These are phyloP conservation scores for Bromus sterilis DNA, from an alignment of 176 grass and related monocot genomes.

Conservation along the genomic window DNA sequence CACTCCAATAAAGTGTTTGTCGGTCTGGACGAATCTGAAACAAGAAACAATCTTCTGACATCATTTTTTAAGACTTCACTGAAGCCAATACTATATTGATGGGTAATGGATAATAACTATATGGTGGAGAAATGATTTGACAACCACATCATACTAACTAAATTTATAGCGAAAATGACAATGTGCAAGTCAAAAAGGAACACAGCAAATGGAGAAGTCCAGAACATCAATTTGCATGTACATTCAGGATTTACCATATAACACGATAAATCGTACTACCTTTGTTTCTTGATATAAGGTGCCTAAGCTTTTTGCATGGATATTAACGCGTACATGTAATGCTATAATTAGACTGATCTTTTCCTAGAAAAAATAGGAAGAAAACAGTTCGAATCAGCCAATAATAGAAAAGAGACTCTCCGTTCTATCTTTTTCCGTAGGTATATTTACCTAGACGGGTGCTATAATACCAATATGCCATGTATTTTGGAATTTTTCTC, in stretches of 20 bases:
- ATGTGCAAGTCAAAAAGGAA: not conserved
- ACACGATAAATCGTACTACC: not conserved
- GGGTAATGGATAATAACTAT: not conserved
- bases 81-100: not conserved
- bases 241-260: not conserved
- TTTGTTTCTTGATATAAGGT: too few relatives aligned
- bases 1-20: constrained; percentile 98
- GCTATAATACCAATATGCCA: too few relatives aligned
- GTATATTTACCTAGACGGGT: too few relatives aligned
- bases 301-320: too few relatives aligned
- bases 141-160: constrained; percentile 11
- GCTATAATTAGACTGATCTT: too few relatives aligned
- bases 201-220: not conserved
- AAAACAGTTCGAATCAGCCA: too few relatives aligned
- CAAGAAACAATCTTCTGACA: constrained; percentile 5
- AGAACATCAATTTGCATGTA: not conserved
- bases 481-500: too few relatives aligned
- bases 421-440: too few relatives aligned
- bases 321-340: too few relatives aligned
- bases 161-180: constrained; percentile 3
- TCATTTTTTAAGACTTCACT: not conserved
- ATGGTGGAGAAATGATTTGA: not conserved
- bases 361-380: too few relatives aligned
- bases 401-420: too few relatives aligned
- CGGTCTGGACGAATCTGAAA: constrained; percentile 96